Base-by-base conservation (phyloP, 257 asterid species). In the Rhazya stricta region DNA sequence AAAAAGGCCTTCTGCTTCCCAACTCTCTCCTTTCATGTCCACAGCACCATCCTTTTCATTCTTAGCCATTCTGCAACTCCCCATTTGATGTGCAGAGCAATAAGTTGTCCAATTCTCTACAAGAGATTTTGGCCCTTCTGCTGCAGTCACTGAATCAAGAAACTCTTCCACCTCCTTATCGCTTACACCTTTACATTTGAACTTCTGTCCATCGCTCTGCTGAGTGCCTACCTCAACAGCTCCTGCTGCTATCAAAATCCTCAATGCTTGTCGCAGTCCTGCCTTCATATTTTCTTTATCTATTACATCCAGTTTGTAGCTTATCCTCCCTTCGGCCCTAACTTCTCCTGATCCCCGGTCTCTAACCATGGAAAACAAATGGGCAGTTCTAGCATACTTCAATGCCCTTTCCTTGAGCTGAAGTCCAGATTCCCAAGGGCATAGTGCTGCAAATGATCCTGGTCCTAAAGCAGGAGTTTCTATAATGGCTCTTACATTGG, bases 41-140 rank as follows among this genome's bases (percentile, higher is more conserved):
- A 94, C 96, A 0, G 92, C 97, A 0, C 97, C 89, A 0, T 79
- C 94, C 19, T 73, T 79, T 39, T 87, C 85, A 25, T 21, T 78
- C 41, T 12, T 70, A 51, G 93, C 98, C 97, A 94, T 94, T 74
- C 91, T 85, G 60, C 97, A 94, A 67, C 98, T 91, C 37, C 98
- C 97, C 92, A 94, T 91, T 74, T 94, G 98, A 79, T 94, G 98
- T 2, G 98, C 97, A 1, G 97, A 90, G 45, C 81, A 54, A 65
- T 91, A 94, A 0, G 87, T 90, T 0, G 89, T 84, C 88, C 94
- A 94, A 0, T 87, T 72, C 85, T 84, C 72, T 7, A 74, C 91
- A 54, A 85, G 1, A 2, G 94, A 78, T 25, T 81, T 88, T 0
- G 96, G 93, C 67, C 98, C 97, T 19, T 87, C 86, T 0, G 83